Evolutionary conservation across 2,329 filamentous ascomycete genomes (phyloP).

Genomic region (Dothiorella sarmentorum): DNA sequence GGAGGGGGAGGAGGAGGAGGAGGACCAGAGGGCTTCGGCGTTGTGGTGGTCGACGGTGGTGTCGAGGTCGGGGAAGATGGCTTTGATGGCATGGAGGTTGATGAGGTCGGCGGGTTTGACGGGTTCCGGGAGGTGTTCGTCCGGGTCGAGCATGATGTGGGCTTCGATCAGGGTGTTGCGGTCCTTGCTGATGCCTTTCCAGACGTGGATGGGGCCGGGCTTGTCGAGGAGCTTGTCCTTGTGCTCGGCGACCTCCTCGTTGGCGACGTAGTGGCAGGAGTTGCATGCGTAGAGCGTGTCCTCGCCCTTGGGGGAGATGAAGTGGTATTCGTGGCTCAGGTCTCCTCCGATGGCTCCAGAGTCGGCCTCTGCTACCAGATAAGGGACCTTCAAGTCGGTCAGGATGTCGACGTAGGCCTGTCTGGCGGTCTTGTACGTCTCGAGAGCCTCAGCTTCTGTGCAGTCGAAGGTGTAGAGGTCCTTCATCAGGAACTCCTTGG

Average conservation of each 20-base stretch:
- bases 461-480: slow-evolving; percentile 94
- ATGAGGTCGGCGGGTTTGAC: slow-evolving; percentile 28
- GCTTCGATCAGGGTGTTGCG: slow-evolving; percentile 65
- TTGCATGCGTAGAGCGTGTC: slow-evolving; percentile 77
- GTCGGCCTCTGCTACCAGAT: slow-evolving; percentile 81
- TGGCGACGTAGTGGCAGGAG: slow-evolving; percentile 72
- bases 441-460: slow-evolving; percentile 63
- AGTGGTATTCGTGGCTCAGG: slow-evolving; percentile 92
- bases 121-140: slow-evolving; percentile 32
- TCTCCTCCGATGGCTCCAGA: slow-evolving; percentile 96
- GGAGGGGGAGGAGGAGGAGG: neutral
- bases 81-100: slow-evolving; percentile 65
- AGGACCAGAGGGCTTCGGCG: slow-evolving; percentile 14
- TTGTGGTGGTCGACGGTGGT: slow-evolving; percentile 61
- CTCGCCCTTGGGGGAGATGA: slow-evolving; percentile 75
- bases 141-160: slow-evolving; percentile 25
- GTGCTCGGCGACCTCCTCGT: slow-evolving; percentile 75
- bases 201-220: slow-evolving; percentile 34
- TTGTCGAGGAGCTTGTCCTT: slow-evolving; percentile 4
- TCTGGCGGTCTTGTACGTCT: slow-evolving; percentile 74
- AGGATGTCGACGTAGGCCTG: slow-evolving; percentile 74
- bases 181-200: slow-evolving; percentile 66
- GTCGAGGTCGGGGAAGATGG: slow-evolving; percentile 65
- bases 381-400: slow-evolving; percentile 75
- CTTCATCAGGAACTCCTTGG: slow-evolving; percentile 95